Evolutionary conservation across 2,329 filamentous ascomycete genomes (phyloP).

Genomic region (Ophiostoma sp.): DNA sequence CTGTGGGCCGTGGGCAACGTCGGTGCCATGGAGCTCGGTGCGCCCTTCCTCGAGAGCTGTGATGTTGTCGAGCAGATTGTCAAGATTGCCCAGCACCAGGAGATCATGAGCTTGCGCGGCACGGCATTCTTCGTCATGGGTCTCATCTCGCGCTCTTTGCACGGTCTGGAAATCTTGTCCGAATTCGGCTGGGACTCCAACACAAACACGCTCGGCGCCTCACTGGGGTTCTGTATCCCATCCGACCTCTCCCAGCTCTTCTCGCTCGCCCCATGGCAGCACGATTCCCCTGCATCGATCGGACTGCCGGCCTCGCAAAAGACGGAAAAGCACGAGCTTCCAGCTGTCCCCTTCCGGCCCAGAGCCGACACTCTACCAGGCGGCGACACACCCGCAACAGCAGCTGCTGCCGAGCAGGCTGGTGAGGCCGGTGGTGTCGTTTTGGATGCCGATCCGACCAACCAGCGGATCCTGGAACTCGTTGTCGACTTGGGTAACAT

Average conservation of each 20-base stretch:
- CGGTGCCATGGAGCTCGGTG: constrained; percentile 95
- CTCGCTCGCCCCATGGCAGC: constrained; percentile 63
- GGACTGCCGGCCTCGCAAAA: constrained; percentile 53
- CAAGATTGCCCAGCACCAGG: constrained; percentile 80
- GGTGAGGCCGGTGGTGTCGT: constrained; percentile 38
- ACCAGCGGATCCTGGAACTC: constrained; percentile 77
- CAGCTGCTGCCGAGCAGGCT: constrained; percentile 35
- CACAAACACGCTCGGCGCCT: constrained; percentile 77
- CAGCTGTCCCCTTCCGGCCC: constrained; percentile 44
- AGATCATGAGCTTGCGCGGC: constrained; percentile 88
- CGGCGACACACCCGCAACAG: constrained; percentile 30
- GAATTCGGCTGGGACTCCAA: constrained; percentile 93
- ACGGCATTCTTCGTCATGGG: constrained; percentile 97
- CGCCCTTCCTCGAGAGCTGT: constrained; percentile 85
- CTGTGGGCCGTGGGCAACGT: constrained; percentile 98
- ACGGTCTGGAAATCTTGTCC: constrained; percentile 86
- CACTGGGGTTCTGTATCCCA: constrained; percentile 85
- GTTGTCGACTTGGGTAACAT: constrained; percentile 90
- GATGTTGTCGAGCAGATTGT: constrained; percentile 88
- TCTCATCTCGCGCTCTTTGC: constrained; percentile 84
- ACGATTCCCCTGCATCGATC: constrained; percentile 51
- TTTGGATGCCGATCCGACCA: constrained; percentile 50
- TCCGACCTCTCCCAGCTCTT: constrained; percentile 76
- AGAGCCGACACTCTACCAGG: constrained; percentile 36
- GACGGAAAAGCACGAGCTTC: constrained; percentile 50